Percentiles rank a stretch among this genome's conserved stretches.
These are phyloP conservation scores for Penicillium sp. DNA, from an alignment of 2,329 filamentous ascomycete species.

Conservation along the genomic window DNA sequence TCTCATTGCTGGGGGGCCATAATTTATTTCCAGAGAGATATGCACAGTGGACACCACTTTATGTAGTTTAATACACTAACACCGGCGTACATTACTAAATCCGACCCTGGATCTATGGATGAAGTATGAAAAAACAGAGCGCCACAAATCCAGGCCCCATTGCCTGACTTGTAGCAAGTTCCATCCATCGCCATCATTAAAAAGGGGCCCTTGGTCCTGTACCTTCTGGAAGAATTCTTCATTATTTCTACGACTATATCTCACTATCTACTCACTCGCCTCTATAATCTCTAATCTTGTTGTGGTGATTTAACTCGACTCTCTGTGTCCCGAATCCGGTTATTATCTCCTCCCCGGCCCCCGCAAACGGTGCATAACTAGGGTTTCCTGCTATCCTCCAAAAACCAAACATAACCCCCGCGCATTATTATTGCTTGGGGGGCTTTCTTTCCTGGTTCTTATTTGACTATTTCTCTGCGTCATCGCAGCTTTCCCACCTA, in stretches of 20 bases:
- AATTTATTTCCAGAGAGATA: constrained; percentile 7
- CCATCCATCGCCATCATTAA: constrained; percentile 8
- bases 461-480: background rate
- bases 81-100: constrained; percentile 14
- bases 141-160: constrained; percentile 16
- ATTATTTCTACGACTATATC: background rate
- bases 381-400: constrained; percentile 9
- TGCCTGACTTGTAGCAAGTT: background rate
- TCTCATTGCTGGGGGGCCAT: background rate
- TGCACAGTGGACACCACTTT: constrained; percentile 11
- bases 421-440: background rate
- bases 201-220: constrained; percentile 6
- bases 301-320: background rate
- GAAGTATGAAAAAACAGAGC: constrained; percentile 14
- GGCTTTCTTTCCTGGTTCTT: background rate
- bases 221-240: background rate
- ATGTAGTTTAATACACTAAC: constrained; percentile 18
- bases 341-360: constrained; percentile 5
- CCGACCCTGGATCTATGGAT: constrained; percentile 8
- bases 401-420: constrained; percentile 7
- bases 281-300: background rate
- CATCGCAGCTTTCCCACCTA: background rate
- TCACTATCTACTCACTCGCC: background rate
- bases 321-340: constrained; percentile 13
- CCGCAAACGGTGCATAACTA: constrained; percentile 23